Evolutionary conservation across 192 early-diverging fungal species (phyloP).

Genomic region (Backusella psychrophila): DNA sequence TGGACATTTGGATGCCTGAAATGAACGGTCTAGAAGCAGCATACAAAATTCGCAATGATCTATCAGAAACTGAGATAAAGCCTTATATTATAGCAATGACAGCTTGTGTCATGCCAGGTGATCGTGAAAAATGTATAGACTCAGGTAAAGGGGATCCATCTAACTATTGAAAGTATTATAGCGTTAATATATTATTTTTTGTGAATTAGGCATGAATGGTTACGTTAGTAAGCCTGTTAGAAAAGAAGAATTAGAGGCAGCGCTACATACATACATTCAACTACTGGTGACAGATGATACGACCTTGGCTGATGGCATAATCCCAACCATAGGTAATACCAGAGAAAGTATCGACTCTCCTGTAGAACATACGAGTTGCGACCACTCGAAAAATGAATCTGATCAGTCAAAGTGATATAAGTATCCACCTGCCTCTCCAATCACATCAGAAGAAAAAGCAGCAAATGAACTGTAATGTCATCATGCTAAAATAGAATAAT

Average conservation of each 20-base stretch:
- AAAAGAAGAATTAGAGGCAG: conserved; percentile 41
- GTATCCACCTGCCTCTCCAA: neutral
- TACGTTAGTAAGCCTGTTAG: conserved; percentile 51
- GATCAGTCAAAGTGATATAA: neutral
- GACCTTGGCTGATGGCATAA: neutral
- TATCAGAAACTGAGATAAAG: neutral
- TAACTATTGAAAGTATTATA: neutral
- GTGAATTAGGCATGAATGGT: conserved; percentile 42
- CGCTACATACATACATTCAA: conserved; percentile 15
- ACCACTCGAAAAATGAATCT: neutral
- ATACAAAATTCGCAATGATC: conserved; percentile 26
- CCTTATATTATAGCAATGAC: conserved; percentile 37
- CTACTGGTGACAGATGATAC: neutral
- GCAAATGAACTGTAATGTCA: neutral
- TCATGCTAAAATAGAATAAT: neutral
- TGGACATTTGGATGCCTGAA: conserved; percentile 52
- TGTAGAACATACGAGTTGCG: neutral
- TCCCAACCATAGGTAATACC: neutral
- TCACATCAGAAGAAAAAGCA: neutral
- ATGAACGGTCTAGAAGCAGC: conserved; percentile 49
- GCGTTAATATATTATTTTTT: neutral
- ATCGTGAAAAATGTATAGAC: conserved; percentile 24
- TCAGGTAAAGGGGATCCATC: conserved; percentile 8
- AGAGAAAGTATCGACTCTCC: neutral
- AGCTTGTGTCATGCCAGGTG: conserved; percentile 30